phyloP scores from a whole-genome alignment of 768 basidiomycete genomes.

The Leucocoprinus birnbaumii region DNA sequence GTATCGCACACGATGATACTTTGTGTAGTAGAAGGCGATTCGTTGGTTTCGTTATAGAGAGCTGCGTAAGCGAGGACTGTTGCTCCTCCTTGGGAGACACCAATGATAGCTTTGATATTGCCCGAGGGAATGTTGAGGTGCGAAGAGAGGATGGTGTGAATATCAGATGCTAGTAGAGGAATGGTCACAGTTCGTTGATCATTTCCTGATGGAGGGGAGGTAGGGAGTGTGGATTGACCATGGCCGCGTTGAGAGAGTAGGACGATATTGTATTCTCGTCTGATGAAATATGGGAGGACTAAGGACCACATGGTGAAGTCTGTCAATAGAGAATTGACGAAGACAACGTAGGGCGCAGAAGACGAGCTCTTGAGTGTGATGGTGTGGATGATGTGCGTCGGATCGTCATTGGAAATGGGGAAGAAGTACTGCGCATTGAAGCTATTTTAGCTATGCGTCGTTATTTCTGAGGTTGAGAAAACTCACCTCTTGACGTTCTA shows the following conservation, averaged over 20 bases:
- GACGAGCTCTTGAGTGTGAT: slow-evolving; percentile 36
- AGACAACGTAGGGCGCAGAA: slow-evolving; percentile 47
- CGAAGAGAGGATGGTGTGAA: slow-evolving; percentile 30
- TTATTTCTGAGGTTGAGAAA: no score
- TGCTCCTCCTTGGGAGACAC: slow-evolving; percentile 54
- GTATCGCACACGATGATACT: slow-evolving; percentile 51
- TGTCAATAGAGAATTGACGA: slow-evolving; percentile 49
- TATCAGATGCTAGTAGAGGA: slow-evolving; percentile 42
- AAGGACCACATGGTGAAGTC: slow-evolving; percentile 45
- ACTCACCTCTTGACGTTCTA: slow-evolving; percentile 41
- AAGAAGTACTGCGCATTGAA: slow-evolving; percentile 42
- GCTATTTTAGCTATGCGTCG: no score
- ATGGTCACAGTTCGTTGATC: slow-evolving; percentile 32
- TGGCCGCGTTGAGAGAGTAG: slow-evolving; percentile 53
- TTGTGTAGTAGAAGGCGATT: slow-evolving; percentile 17
- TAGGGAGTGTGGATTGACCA: slow-evolving; percentile 38
- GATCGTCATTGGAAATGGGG: slow-evolving; percentile 24
- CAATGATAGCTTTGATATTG: slow-evolving; percentile 40
- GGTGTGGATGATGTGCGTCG: slow-evolving; percentile 36
- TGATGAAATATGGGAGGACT: slow-evolving; percentile 37
- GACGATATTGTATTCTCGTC: slow-evolving; percentile 40
- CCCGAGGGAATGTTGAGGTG: slow-evolving; percentile 22
- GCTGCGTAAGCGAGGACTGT: slow-evolving; percentile 44
- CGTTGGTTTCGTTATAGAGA: slow-evolving; percentile 24
- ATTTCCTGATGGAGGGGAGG: background rate